Evolutionary conservation across 1,284 basidiomycete genomes (phyloP), one percentile per base, ranked within the genome.

Genomic region (Pseudozyma hubeiensis): DNA sequence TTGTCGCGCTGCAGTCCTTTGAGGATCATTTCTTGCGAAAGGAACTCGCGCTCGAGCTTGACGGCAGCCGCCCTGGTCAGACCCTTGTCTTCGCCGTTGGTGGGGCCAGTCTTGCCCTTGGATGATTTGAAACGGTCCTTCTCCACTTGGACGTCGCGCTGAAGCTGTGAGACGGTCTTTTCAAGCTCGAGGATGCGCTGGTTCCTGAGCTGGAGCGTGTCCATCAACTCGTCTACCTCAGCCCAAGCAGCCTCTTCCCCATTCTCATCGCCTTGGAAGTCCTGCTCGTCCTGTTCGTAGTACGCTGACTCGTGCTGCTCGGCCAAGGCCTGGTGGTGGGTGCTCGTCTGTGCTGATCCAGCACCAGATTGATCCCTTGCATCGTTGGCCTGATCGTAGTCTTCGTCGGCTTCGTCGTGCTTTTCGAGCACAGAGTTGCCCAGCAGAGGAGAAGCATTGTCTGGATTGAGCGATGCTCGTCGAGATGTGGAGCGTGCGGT

Each of bases 1-100:
- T 81, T 81, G 61, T 80, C 78, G 30, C 73, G 48, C 46, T 81
- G 79, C 4, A 81, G 59, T 13, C 79, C 79, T 41, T 79, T 72
- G 41, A 81, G 64, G 52, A 81, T 81, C 75, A 73, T 75, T 50
- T 81, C 79, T 45, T 81, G 79, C 31, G 69, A 67, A 4, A 73
- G 51, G 48, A 81, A 81, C 41, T 81, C 79, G 39, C 71, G 64
- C 53, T 81, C 79, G 17, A 81, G 66, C 62, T 79, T 77, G 53
- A 66, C 43, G 1, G 77, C 72, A 39, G 71, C 64, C 17, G 64
- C 63, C n/a, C 71, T 41, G 0, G 77, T 79, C 10, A 81, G 64
- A 1, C 77, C 64, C 17, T 61, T 60, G 33, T 75, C 66, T 17
- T 43, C 46, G 10, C 29, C 34, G 33, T 37, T 43, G 19, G 40